phyloP scores from a whole-genome alignment of 2,329 filamentous ascomycete genomes.

The Teratosphaeria destructans region DNA sequence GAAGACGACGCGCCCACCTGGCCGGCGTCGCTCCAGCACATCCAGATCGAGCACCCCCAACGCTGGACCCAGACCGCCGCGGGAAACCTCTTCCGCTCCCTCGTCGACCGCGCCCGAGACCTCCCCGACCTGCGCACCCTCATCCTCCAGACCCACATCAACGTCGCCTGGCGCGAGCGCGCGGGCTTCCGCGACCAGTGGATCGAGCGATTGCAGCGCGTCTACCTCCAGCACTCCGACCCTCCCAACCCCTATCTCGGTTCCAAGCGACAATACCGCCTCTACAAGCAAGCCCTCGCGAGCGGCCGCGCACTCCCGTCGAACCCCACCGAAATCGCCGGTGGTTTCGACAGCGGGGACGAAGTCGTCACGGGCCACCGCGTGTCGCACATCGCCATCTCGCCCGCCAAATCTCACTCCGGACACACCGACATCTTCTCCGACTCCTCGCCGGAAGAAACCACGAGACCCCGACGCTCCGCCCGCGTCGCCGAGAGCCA shows the following conservation, averaged over 20 bases:
- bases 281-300: constrained; percentile 27
- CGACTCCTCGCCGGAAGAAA: constrained; percentile 10
- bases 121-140: constrained; percentile 60
- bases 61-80: constrained; percentile 61
- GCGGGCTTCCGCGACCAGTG: constrained; percentile 70
- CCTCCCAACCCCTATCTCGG: constrained; percentile 35
- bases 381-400: constrained; percentile 16
- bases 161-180: constrained; percentile 70
- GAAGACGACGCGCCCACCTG: constrained; percentile 61
- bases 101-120: constrained; percentile 59
- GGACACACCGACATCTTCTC: constrained; percentile 16
- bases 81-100: constrained; percentile 66
- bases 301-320: constrained; percentile 1
- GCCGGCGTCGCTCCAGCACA: constrained; percentile 58
- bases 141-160: constrained; percentile 65
- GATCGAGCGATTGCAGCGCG: constrained; percentile 56
- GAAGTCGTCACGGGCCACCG: constrained; percentile 3
- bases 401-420: constrained; percentile 12
- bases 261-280: constrained; percentile 32
- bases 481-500: constrained; percentile 17
- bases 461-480: constrained; percentile 16
- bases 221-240: constrained; percentile 48
- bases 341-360: constrained; percentile 5
- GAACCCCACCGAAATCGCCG: constrained; percentile 1
- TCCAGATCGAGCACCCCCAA: constrained; percentile 69